Conservation (phyloP, 768 basidiomycete genomes). For the Tricholomella constricta region DNA sequence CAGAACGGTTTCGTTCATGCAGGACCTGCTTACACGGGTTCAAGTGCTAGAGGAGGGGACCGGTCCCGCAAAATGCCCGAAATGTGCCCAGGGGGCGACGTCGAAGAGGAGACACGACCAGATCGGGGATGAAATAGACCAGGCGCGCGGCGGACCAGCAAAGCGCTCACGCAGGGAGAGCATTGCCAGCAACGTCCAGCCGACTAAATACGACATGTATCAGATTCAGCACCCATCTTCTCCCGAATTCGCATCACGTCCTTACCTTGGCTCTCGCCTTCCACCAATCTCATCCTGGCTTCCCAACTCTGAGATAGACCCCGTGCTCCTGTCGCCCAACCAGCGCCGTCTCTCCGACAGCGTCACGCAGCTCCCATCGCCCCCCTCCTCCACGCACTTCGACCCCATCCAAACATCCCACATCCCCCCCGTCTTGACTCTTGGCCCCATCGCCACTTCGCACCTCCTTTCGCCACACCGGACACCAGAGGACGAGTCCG, state of each 20-base stretch:
- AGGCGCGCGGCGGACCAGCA: conserved; percentile 1
- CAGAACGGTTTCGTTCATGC: conserved; percentile 77
- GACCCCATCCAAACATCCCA: conserved; percentile 38
- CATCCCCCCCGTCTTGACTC: conserved; percentile 42
- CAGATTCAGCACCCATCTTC: conserved; percentile 3
- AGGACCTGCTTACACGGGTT: conserved; percentile 65
- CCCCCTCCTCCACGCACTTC: conserved; percentile 57
- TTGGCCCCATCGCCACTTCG: conserved; percentile 30
- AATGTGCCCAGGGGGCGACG: conserved; percentile 20
- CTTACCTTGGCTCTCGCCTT: conserved; percentile 40
- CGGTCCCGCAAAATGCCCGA: conserved; percentile 22
- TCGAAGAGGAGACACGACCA: conserved; percentile 18
- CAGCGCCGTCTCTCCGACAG: conserved; percentile 18
- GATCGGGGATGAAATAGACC: background rate
- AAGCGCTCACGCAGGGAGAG: conserved; percentile 4
- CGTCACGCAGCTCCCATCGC: conserved; percentile 49
- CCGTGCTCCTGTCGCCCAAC: conserved; percentile 27
- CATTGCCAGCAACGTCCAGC: background rate
- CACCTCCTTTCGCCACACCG: conserved; percentile 24
- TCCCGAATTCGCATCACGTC: conserved; percentile 8
- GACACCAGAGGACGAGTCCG: conserved; percentile 70
- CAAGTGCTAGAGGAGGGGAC: conserved; percentile 34
- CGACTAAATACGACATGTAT: background rate
- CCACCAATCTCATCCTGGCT: conserved; percentile 76
- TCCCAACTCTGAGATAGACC: conserved; percentile 37